phyloP scores from a whole-genome alignment of 345 rosid species.

The Lepidium didymum region DNA sequence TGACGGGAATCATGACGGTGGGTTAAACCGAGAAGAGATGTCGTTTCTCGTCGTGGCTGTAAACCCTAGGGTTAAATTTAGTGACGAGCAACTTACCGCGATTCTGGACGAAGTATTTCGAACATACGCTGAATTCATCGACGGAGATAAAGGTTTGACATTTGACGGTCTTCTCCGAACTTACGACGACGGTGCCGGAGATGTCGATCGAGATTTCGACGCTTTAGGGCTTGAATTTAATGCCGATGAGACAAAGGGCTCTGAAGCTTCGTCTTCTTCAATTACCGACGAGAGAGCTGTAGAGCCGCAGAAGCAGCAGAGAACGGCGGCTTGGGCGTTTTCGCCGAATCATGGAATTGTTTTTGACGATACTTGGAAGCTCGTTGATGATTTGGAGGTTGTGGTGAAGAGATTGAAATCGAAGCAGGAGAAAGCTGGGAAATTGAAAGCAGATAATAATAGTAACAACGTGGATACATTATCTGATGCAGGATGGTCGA shows the following conservation, averaged over 20 bases:
- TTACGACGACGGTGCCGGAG: slow-evolving; percentile 98
- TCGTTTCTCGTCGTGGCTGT: slow-evolving; percentile 87
- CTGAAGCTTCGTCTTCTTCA: slow-evolving; percentile 77
- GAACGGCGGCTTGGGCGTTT: slow-evolving; percentile 94
- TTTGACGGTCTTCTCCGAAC: slow-evolving; percentile 83
- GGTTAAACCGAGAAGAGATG: slow-evolving; percentile 88
- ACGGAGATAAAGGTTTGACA: slow-evolving; percentile 72
- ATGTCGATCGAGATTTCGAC: slow-evolving; percentile 90
- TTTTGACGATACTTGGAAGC: slow-evolving; percentile 92
- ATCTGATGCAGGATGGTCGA: slow-evolving; percentile 81
- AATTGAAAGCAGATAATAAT: slow-evolving; percentile 32
- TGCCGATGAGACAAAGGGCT: slow-evolving; percentile 41
- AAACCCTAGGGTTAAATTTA: slow-evolving; percentile 93
- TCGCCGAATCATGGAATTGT: slow-evolving; percentile 95
- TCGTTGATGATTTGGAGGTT: slow-evolving; percentile 92
- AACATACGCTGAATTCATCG: slow-evolving; percentile 87
- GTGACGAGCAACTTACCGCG: slow-evolving; percentile 91
- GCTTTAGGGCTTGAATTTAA: slow-evolving; percentile 71
- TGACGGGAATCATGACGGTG: slow-evolving; percentile 79
- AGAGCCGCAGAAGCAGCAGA: slow-evolving; percentile 81
- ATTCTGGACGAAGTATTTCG: slow-evolving; percentile 95
- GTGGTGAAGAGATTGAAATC: slow-evolving; percentile 79
- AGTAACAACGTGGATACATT: slow-evolving; percentile 52
- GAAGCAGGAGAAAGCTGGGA: slow-evolving; percentile 76
- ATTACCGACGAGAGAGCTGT: slow-evolving; percentile 60